phyloP scores from a whole-genome alignment of 257 asterid genomes.

The Coffea eugenioides region DNA sequence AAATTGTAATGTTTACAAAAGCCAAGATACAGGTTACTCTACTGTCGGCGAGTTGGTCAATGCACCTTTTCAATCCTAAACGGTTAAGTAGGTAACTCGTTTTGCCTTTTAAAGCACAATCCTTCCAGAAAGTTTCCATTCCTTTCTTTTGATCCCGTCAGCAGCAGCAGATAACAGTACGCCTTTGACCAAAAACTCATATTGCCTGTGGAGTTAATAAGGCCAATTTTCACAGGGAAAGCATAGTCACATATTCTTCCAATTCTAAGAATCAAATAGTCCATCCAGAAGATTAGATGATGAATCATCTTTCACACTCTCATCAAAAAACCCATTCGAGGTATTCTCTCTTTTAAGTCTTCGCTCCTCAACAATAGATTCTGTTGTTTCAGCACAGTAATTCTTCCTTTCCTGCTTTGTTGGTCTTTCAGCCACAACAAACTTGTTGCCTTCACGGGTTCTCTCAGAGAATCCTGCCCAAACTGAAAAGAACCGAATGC shows the following conservation, averaged over 20 bases:
- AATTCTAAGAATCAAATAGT: slow-evolving; percentile 50
- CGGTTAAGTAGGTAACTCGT: not conserved
- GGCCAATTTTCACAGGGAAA: not conserved
- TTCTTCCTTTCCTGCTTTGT: slow-evolving; percentile 48
- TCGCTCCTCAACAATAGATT: slow-evolving; percentile 74
- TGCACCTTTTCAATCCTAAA: not conserved
- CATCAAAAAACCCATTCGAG: slow-evolving; percentile 59
- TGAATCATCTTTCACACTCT: slow-evolving; percentile 47
- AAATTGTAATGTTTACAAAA: not conserved
- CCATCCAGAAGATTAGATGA: slow-evolving; percentile 68
- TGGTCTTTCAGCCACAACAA: slow-evolving; percentile 76
- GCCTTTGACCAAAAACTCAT: not conserved
- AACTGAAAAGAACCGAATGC: slow-evolving; percentile 38
- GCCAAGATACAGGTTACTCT: not conserved
- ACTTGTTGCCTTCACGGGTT: slow-evolving; percentile 90
- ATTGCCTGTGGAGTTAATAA: not conserved
- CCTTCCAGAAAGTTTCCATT: not conserved
- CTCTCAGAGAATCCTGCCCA: slow-evolving; percentile 99
- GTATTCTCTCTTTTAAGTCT: slow-evolving; percentile 59
- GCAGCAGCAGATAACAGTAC: not conserved
- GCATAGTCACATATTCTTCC: not conserved
- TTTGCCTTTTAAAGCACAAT: not conserved
- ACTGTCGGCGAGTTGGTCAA: not conserved
- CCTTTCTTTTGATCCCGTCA: not conserved
- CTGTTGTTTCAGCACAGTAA: slow-evolving; percentile 63